Evolutionary conservation across 441 rosid species (phyloP).

Genomic region (Brassica balearica): DNA sequence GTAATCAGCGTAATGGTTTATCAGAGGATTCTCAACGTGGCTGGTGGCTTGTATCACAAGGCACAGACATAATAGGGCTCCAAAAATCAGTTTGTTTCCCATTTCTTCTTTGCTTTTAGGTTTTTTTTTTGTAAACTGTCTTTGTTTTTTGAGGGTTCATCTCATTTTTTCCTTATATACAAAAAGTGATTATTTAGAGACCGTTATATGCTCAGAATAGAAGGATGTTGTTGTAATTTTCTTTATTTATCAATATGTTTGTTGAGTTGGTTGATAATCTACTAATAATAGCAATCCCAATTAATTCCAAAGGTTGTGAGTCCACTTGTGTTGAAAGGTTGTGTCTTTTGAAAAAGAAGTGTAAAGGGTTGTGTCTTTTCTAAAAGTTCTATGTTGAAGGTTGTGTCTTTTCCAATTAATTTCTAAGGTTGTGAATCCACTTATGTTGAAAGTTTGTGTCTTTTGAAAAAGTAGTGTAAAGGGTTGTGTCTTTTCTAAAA

Average conservation of each 20-base stretch:
- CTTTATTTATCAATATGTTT: conserved; percentile 31
- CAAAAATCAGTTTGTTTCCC: conserved; percentile 21
- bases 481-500: no score
- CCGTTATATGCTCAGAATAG: not conserved
- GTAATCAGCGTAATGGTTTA: conserved; percentile 38
- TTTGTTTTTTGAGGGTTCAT: no score
- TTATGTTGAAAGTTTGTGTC: no score
- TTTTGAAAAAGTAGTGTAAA: no score
- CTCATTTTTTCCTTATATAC: not conserved
- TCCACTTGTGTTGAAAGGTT: no score
- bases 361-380: no score
- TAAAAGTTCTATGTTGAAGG: no score
- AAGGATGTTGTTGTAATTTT: conserved; percentile 17
- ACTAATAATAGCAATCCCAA: no score
- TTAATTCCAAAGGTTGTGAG: no score
- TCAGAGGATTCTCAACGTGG: conserved; percentile 29
- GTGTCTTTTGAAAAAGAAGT: no score
- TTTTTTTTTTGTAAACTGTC: not conserved
- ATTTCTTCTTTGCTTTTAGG: not conserved
- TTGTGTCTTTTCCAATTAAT: no score
- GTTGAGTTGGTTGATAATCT: conserved; percentile 17
- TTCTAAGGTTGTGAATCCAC: no score
- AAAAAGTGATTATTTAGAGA: not conserved
- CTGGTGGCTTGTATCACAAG: conserved; percentile 34
- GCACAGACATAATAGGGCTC: conserved; percentile 29